Evolutionary conservation across 306 rosid genomes (phyloP).

Genomic region (Rosa rugosa): DNA sequence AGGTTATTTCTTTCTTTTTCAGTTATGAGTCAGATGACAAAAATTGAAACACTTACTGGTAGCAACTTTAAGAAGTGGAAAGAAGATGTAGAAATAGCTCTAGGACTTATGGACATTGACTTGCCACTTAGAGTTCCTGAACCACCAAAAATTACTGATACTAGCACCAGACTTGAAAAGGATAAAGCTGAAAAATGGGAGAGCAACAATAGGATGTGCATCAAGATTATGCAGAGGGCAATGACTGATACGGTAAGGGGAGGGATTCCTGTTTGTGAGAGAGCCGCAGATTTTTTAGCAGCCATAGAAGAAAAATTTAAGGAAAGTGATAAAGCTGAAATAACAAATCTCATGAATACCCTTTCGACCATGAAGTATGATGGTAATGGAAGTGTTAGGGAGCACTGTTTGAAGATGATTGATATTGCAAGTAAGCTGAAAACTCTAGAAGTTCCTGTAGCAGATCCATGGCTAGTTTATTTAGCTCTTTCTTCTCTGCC

Average conservation of each 20-base stretch:
- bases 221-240: not conserved
- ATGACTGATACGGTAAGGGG: not conserved
- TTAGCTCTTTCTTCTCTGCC: not conserved
- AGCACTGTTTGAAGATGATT: not conserved
- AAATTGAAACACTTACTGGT: not conserved
- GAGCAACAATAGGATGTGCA: not conserved
- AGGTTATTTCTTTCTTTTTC: too few species aligned
- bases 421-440: not conserved
- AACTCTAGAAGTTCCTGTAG: not conserved
- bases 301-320: not conserved
- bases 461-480: not conserved
- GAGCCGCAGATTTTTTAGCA: not conserved
- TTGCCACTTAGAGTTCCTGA: not conserved
- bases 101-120: not conserved
- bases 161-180: not conserved
- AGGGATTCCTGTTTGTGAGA: not conserved
- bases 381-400: not conserved
- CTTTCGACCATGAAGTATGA: not conserved
- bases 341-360: not conserved
- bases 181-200: not conserved
- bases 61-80: not conserved
- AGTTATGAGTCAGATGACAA: too few species aligned
- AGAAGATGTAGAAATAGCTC: not conserved
- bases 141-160: not conserved
- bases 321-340: constrained; percentile 3